These are phyloP conservation scores for Apiospora saccharicola DNA, from an alignment of 2,329 filamentous ascomycete species.

Conservation along the genomic window DNA sequence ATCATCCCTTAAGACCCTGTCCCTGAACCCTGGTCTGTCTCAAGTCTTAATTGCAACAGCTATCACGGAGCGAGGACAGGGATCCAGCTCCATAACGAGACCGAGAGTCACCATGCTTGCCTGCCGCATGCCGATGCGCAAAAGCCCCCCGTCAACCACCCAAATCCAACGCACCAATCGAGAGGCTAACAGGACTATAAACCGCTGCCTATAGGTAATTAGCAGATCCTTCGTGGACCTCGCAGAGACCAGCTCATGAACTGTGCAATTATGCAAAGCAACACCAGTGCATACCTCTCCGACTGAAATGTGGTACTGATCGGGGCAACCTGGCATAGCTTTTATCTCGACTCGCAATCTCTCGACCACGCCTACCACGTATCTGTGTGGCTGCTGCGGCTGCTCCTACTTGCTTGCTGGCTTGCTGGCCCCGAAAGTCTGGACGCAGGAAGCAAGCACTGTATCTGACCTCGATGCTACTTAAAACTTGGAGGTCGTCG, in stretches of 20 bases:
- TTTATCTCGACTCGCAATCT: conserved; percentile 9
- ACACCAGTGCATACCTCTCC: no score
- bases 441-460: neutral
- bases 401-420: neutral
- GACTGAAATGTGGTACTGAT: neutral
- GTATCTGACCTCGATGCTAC: neutral
- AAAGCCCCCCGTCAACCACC: neutral
- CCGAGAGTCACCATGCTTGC: neutral
- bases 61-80: neutral
- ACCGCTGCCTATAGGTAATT: conserved; percentile 16
- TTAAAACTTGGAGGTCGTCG: neutral
- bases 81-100: conserved; percentile 9
- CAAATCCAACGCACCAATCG: conserved; percentile 3
- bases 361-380: neutral
- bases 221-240: conserved; percentile 8
- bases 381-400: neutral
- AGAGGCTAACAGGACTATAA: neutral
- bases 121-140: conserved; percentile 9
- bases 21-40: conserved; percentile 15
- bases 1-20: neutral
- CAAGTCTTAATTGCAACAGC: conserved; percentile 14
- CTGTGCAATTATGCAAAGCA: conserved; percentile 12
- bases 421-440: neutral
- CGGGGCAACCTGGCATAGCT: conserved; percentile 1
- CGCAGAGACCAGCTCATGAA: conserved; percentile 8